Evolutionary conservation across 2,329 filamentous ascomycete genomes (phyloP).

Genomic region (Pseudocercospora musae): DNA sequence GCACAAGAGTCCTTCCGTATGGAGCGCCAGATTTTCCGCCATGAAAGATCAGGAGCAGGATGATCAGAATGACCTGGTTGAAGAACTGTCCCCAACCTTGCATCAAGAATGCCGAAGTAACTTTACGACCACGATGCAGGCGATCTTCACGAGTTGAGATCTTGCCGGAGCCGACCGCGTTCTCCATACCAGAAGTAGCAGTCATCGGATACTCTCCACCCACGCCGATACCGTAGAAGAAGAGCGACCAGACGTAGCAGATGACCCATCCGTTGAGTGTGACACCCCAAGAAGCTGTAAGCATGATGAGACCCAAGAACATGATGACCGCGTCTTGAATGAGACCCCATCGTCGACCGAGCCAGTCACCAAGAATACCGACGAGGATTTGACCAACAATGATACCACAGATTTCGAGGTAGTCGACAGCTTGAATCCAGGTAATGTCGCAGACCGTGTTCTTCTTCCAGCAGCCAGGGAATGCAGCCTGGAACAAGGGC

Average conservation of each 20-base stretch:
- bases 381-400: constrained; percentile 90
- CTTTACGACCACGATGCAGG: constrained; percentile 91
- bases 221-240: constrained; percentile 74
- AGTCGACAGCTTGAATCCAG: constrained; percentile 82
- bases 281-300: constrained; percentile 85
- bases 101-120: constrained; percentile 95
- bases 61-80: constrained; percentile 87
- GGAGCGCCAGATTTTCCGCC: constrained; percentile 70
- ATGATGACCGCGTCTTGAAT: constrained; percentile 95
- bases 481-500: constrained; percentile 73
- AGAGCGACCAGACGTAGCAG: constrained; percentile 91
- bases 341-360: constrained; percentile 89
- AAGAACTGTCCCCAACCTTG: constrained; percentile 96
- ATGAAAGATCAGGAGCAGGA: constrained; percentile 86
- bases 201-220: constrained; percentile 97
- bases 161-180: constrained; percentile 78
- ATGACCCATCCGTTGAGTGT: constrained; percentile 93
- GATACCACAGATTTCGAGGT: constrained; percentile 91
- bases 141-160: constrained; percentile 89
- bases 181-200: constrained; percentile 79
- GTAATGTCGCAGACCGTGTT: constrained; percentile 65
- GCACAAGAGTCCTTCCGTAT: constrained; percentile 72
- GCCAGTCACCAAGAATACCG: constrained; percentile 74
- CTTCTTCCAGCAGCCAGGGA: constrained; percentile 70
- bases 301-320: constrained; percentile 87